Base-by-base conservation (phyloP, 108 stramenopile species). In the Epipyxis sp. region DNA sequence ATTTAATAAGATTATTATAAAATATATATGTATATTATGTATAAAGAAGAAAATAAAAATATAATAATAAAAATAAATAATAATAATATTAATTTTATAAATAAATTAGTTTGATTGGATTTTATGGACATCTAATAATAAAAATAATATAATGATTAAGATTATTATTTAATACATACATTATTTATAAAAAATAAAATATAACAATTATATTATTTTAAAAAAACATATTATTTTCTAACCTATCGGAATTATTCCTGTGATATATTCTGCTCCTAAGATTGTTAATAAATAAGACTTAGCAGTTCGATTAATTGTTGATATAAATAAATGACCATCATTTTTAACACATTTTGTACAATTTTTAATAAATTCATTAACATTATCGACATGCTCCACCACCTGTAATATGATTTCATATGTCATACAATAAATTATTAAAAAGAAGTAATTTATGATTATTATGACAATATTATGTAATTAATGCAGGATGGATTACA, bases 181-280 rank as follows among this genome's bases (percentile, higher is more conserved):
- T n/a, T n/a, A n/a, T n/a, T n/a, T n/a, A n/a, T n/a, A n/a, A n/a
- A n/a, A n/a, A n/a, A n/a, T n/a, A n/a, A n/a, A n/a, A n/a, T n/a
- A n/a, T n/a, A n/a, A n/a, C n/a, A n/a, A n/a, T n/a, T n/a, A n/a
- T n/a, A n/a, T n/a, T 25, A 57, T 57, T 57, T 20, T 20, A 25
- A 25, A 57, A 25, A 57, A 25, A 25, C 25, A 57, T 57, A 25
- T 16, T 16, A 57, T 16, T 20, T 16, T 20, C 25, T 57, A 20
- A 57, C 61, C 61, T 65, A 3, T 16, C 3, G 61, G 61, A 40
- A 97, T 79, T 76, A 94, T 90, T n/a, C 92, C 81, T 62, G 90
- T 85, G 35, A 95, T 74, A 59, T 92, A 91, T 81, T 97, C 96
- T 1, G 94, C 96, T n/a, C 92, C 94, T 54, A 93, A 69, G 59